Evolutionary conservation across 352 stramenopile genomes (phyloP).

Genomic region (Globisporangium splendens): DNA sequence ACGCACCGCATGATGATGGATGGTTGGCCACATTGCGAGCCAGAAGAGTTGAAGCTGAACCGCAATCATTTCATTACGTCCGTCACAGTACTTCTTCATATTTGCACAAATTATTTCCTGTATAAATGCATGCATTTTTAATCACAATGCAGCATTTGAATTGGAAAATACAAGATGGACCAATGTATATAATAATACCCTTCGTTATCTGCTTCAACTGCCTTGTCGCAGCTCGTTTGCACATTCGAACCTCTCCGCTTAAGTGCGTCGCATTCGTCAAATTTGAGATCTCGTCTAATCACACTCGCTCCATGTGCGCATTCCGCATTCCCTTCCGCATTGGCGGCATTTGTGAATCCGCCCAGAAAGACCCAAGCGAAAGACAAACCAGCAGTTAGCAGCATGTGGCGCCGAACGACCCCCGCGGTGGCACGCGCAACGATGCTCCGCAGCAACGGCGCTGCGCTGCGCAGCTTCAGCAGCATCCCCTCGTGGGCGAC

Average conservation of each 20-base stretch:
- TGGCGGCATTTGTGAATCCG: neutral
- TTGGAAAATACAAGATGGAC: no score
- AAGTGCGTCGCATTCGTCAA: neutral
- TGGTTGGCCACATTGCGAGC: neutral
- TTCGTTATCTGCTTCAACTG: neutral
- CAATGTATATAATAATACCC: neutral
- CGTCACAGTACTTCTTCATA: neutral
- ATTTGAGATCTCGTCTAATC: neutral
- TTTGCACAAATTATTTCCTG: neutral
- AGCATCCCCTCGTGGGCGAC: slow-evolving; percentile 90
- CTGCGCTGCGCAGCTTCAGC: slow-evolving; percentile 38
- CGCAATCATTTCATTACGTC: neutral
- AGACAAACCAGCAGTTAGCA: neutral
- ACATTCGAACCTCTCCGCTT: neutral
- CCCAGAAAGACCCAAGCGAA: neutral
- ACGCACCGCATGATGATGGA: no score
- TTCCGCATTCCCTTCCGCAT: neutral
- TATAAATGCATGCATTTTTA: neutral
- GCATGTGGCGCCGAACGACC: slow-evolving; percentile 29
- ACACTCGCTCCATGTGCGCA: neutral
- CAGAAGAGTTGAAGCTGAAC: slow-evolving; percentile 8
- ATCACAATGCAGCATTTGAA: neutral
- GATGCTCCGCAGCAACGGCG: slow-evolving; percentile 16
- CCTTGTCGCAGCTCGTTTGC: neutral
- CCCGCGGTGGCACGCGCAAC: slow-evolving; percentile 21